phyloP scores from a whole-genome alignment of 2,329 filamentous ascomycete genomes.

The Aureobasidium sp. region DNA sequence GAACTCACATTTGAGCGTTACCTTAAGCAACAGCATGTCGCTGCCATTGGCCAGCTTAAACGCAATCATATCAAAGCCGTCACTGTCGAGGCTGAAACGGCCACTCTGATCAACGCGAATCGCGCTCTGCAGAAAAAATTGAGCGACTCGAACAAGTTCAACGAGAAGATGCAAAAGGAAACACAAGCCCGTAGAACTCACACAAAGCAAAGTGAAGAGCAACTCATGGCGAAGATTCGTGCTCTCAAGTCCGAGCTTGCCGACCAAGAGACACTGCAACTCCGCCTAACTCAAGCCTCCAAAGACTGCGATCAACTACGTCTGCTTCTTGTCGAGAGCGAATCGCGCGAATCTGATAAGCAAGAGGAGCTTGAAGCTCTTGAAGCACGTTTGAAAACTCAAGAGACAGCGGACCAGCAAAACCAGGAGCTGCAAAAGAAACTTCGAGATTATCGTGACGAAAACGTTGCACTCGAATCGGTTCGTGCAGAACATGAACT shows the following conservation, averaged over 20 bases:
- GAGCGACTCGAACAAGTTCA: slow-evolving; percentile 62
- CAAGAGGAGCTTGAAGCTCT: slow-evolving; percentile 57
- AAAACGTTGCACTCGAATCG: slow-evolving; percentile 47
- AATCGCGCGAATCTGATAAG: slow-evolving; percentile 57
- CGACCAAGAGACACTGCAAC: slow-evolving; percentile 44
- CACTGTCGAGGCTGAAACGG: slow-evolving; percentile 71
- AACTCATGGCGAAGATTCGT: slow-evolving; percentile 59
- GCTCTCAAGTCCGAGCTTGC: slow-evolving; percentile 60
- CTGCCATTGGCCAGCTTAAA: slow-evolving; percentile 71
- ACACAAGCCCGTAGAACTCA: slow-evolving; percentile 63
- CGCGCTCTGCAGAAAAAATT: slow-evolving; percentile 63
- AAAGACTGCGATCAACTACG: slow-evolving; percentile 59
- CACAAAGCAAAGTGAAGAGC: slow-evolving; percentile 69
- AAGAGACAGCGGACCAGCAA: slow-evolving; percentile 51
- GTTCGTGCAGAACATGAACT: slow-evolving; percentile 53
- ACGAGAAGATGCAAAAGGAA: slow-evolving; percentile 63
- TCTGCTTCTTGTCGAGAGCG: slow-evolving; percentile 53
- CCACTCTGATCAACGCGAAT: slow-evolving; percentile 71
- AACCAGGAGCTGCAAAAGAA: slow-evolving; percentile 52
- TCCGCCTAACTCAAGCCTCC: slow-evolving; percentile 49
- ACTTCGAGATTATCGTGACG: slow-evolving; percentile 55
- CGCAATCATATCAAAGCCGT: slow-evolving; percentile 67
- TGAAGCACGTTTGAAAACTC: slow-evolving; percentile 52
- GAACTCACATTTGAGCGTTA: slow-evolving; percentile 78
- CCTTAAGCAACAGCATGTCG: slow-evolving; percentile 73